A percentile compares a stretch with the other conserved stretches of the same genome.
Evolutionary conservation across 192 early-diverging fungal species (phyloP).

Genomic region (Ramicandelaber brevisporus): DNA sequence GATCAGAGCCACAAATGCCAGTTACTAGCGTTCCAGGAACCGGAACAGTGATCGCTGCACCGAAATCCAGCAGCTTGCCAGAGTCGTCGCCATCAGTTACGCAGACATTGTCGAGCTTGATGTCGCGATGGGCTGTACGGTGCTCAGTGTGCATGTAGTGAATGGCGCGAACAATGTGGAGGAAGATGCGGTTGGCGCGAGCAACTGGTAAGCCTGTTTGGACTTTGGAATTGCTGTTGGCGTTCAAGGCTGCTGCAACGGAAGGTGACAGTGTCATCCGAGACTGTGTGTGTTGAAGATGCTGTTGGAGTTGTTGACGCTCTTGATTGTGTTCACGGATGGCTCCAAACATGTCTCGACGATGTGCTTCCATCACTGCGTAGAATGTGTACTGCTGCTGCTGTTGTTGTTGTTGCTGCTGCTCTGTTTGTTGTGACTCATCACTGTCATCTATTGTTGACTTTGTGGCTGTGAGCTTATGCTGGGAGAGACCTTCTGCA

Average conservation of each 20-base stretch:
- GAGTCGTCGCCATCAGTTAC: conserved; percentile 28
- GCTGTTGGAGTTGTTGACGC: no score
- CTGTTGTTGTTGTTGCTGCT: no score
- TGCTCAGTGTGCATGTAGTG: conserved; percentile 61
- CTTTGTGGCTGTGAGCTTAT: no score
- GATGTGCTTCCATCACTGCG: conserved; percentile 66
- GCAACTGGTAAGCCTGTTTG: conserved; percentile 9
- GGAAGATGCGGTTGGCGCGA: conserved; percentile 56
- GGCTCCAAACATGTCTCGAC: conserved; percentile 51
- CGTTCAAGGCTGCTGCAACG: conserved; percentile 51
- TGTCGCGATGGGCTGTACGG: conserved; percentile 58
- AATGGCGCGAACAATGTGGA: conserved; percentile 44
- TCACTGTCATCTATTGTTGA: no score
- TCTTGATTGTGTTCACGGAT: no score
- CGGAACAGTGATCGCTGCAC: conserved; percentile 6
- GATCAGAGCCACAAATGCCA: conserved; percentile 72
- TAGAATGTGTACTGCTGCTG: conserved; percentile 22
- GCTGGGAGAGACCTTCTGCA: no score
- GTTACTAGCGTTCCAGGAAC: conserved; percentile 12
- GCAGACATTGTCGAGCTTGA: conserved; percentile 84
- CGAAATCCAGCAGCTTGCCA: conserved; percentile 78
- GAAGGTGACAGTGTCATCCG: conserved; percentile 37
- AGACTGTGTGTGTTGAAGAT: no score
- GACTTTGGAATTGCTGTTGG: no score
- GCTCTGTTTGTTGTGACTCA: no score